These are phyloP conservation scores for Podospora bellae-mahoneyi DNA, from an alignment of 495 filamentous ascomycete genomes.

Conservation along the genomic window DNA sequence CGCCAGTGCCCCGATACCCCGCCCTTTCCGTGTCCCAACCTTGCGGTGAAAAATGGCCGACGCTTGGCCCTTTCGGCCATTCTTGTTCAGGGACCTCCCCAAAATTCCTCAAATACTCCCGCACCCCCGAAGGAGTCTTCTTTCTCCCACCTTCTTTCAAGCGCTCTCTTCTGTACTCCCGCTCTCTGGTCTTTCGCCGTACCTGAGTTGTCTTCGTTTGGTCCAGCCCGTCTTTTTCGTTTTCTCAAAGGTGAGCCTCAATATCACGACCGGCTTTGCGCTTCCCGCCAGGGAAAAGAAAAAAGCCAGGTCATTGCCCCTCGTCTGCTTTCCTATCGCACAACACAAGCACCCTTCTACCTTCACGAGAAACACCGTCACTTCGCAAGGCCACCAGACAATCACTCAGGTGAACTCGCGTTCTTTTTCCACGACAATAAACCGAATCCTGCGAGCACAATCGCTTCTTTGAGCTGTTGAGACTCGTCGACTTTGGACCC, in stretches of 20 bases:
- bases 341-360: not conserved
- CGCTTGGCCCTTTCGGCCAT: constrained; percentile 23
- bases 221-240: constrained; percentile 10
- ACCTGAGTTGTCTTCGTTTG: constrained; percentile 11
- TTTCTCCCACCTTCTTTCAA: constrained; percentile 29
- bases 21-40: constrained; percentile 19
- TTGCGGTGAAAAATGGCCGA: constrained; percentile 30
- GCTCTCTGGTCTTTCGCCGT: constrained; percentile 11
- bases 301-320: not conserved
- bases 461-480: not conserved
- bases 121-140: constrained; percentile 20
- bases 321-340: not conserved
- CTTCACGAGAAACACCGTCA: not conserved
- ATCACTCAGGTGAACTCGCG: not conserved
- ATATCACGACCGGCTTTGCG: not conserved
- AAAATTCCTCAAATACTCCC: constrained; percentile 40
- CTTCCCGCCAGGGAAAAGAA: not conserved
- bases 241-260: constrained; percentile 19
- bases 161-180: constrained; percentile 19
- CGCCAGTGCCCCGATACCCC: constrained; percentile 22
- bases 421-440: not conserved
- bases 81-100: constrained; percentile 21
- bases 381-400: not conserved
- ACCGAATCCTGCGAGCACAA: not conserved
- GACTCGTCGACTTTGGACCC: not conserved